These are phyloP conservation scores for Sarcodon sp. DNA, from an alignment of 768 basidiomycete species.

Conservation along the genomic window DNA sequence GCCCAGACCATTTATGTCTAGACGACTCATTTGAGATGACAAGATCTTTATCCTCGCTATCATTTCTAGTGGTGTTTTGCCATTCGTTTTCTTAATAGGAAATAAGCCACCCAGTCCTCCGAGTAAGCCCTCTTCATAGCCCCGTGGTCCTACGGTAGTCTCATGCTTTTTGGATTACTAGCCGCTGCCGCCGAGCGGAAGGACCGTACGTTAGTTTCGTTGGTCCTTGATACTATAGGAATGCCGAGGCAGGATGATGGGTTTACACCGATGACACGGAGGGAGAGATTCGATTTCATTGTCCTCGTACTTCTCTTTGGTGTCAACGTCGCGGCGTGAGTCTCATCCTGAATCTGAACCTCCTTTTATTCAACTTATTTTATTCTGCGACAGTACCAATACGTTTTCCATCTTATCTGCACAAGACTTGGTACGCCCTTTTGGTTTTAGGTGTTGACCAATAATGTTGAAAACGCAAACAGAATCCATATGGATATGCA, in stretches of 20 bases:
- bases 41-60: constrained; percentile 65
- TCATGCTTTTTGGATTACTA: no score
- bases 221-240: no score
- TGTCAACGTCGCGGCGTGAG: constrained; percentile 49
- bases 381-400: constrained; percentile 30
- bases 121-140: constrained; percentile 28
- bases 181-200: no score
- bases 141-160: no score
- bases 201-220: no score
- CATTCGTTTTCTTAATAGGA: constrained; percentile 45
- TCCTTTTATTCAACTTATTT: background rate
- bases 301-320: constrained; percentile 53
- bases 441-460: no score
- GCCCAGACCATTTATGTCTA: background rate
- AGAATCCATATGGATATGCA: constrained; percentile 60
- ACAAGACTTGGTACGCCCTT: constrained; percentile 37
- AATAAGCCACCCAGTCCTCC: constrained; percentile 65
- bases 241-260: no score
- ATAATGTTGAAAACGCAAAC: no score
- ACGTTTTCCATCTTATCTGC: constrained; percentile 53
- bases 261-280: constrained; percentile 38
- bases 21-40: background rate
- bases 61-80: constrained; percentile 48
- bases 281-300: constrained; percentile 60
- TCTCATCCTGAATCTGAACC: constrained; percentile 1